These are phyloP conservation scores for Neofusicoccum sp. DNA, from an alignment of 2,329 filamentous ascomycete species.

Conservation along the genomic window DNA sequence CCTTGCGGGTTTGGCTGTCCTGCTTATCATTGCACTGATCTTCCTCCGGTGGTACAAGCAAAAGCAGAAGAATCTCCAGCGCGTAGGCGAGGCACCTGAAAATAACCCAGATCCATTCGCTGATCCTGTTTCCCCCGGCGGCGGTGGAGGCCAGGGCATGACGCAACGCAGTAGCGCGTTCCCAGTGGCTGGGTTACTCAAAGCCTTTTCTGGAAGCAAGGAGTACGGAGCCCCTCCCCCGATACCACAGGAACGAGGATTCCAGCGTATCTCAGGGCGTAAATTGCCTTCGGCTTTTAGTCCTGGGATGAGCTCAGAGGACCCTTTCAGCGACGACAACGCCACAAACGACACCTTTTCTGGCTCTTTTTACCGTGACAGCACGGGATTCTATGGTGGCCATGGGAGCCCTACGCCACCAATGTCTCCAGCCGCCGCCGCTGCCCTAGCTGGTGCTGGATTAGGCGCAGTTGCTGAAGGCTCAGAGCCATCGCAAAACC, in stretches of 20 bases:
- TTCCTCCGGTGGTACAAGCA: constrained; percentile 53
- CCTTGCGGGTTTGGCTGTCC: constrained; percentile 55
- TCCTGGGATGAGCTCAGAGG: constrained; percentile 44
- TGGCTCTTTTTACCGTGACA: constrained; percentile 46
- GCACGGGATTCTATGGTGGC: constrained; percentile 42
- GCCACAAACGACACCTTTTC: constrained; percentile 34
- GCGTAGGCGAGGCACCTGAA: constrained; percentile 19
- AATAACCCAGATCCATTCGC: constrained; percentile 14
- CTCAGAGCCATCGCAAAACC: constrained; percentile 20
- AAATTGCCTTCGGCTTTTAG: constrained; percentile 51
- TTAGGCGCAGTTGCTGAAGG: constrained; percentile 26
- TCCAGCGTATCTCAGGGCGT: constrained; percentile 48
- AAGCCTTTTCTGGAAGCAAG: constrained; percentile 39
- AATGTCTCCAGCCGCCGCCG: constrained; percentile 17
- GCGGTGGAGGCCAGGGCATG: constrained; percentile 34
- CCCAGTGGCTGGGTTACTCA: constrained; percentile 37
- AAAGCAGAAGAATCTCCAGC: constrained; percentile 21
- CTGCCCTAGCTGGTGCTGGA: neutral
- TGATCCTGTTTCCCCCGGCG: constrained; percentile 19
- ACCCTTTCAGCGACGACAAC: constrained; percentile 22
- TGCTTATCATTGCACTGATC: constrained; percentile 52
- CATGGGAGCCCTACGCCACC: constrained; percentile 25
- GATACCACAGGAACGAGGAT: constrained; percentile 39
- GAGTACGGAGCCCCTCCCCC: constrained; percentile 26
- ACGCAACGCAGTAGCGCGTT: constrained; percentile 40